Conservation (phyloP, 2,329 filamentous ascomycete species). For the Chalara sp. region DNA sequence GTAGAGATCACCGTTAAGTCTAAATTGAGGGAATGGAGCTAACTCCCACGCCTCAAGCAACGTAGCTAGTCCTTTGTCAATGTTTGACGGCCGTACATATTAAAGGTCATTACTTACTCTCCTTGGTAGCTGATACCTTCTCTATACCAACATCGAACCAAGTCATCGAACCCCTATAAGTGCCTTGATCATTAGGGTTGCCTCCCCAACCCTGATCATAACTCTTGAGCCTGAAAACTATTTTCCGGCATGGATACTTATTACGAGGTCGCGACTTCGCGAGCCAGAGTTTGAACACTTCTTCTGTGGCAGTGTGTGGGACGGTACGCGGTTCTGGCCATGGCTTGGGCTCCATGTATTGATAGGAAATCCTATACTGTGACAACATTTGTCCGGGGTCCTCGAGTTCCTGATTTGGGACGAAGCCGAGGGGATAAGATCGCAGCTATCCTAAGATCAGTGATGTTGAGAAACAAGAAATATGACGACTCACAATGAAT, state of each 20-base stretch:
- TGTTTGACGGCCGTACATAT: too few species aligned
- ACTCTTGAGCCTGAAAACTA: slow-evolving; percentile 52
- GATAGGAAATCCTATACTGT: slow-evolving; percentile 1
- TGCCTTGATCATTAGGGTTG: slow-evolving; percentile 22
- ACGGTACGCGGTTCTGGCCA: slow-evolving; percentile 4
- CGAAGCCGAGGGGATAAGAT: slow-evolving; percentile 22
- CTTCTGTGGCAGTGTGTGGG: slow-evolving; percentile 12
- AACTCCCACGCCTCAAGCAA: neutral
- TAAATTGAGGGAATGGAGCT: slow-evolving; percentile 1
- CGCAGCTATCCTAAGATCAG: slow-evolving; percentile 17
- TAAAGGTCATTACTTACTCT: slow-evolving; percentile 12
- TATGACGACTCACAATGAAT: slow-evolving; percentile 33
- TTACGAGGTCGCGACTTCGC: slow-evolving; percentile 9
- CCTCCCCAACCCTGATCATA: slow-evolving; percentile 53
- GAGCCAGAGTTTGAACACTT: slow-evolving; percentile 15
- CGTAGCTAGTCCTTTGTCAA: slow-evolving; percentile 8
- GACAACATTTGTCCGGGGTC: slow-evolving; percentile 4
- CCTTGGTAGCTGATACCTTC: slow-evolving; percentile 36
- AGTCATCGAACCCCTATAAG: slow-evolving; percentile 45
- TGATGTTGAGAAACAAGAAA: neutral
- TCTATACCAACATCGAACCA: slow-evolving; percentile 61
- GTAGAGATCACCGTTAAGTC: neutral
- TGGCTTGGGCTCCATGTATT: slow-evolving; percentile 8
- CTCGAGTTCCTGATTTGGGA: slow-evolving; percentile 1
- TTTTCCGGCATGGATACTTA: slow-evolving; percentile 47